These are phyloP conservation scores for Acanthamoeba triangularis DNA, from an alignment of 208 protist genomes.

Conservation along the genomic window DNA sequence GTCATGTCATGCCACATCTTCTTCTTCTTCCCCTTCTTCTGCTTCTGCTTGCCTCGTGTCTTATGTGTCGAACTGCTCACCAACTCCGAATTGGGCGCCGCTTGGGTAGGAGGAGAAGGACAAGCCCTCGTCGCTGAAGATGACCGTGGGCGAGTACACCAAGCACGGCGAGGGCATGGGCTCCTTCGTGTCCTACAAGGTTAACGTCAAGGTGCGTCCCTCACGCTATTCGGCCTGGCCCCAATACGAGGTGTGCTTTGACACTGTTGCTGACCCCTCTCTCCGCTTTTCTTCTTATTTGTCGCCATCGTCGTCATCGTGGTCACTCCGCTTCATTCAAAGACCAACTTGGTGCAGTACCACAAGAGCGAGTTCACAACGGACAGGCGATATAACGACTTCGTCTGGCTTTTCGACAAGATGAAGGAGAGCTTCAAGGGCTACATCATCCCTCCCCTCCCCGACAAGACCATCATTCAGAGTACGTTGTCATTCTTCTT, in stretches of 20 bases:
- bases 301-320: not conserved
- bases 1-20: not conserved
- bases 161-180: constrained; percentile 75
- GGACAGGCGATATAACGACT: constrained; percentile 74
- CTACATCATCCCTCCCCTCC: constrained; percentile 74
- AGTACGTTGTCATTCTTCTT: not conserved
- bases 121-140: not conserved
- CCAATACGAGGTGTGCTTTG: too few relatives aligned
- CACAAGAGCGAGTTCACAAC: constrained; percentile 58
- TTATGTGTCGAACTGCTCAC: not conserved
- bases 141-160: constrained; percentile 69
- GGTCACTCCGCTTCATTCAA: not conserved
- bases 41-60: not conserved
- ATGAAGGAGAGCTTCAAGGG: constrained; percentile 63
- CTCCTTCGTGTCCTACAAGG: constrained; percentile 61
- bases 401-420: constrained; percentile 70
- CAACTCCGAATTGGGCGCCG: not conserved
- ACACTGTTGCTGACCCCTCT: not conserved
- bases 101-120: not conserved
- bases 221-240: too few relatives aligned
- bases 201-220: constrained; percentile 62
- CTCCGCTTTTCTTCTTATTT: not conserved
- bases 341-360: constrained; percentile 67
- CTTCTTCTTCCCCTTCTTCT: not conserved
- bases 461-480: constrained; percentile 76